These are phyloP conservation scores for Ananas comosus DNA, from an alignment of 176 grass and related monocot genomes.

Conservation along the genomic window DNA sequence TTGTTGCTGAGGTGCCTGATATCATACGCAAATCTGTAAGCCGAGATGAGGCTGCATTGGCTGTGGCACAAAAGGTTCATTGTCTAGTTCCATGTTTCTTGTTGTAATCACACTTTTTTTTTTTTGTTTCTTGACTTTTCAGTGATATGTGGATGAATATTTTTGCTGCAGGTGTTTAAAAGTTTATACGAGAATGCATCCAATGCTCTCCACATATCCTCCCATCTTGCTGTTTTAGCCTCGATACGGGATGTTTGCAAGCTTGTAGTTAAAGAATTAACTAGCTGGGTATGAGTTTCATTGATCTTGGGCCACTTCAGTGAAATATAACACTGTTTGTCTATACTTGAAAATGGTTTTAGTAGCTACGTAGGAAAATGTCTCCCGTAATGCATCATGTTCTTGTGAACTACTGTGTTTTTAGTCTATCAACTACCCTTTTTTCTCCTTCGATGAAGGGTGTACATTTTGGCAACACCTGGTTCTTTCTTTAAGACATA, in stretches of 20 bases:
- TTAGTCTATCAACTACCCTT: too few species aligned
- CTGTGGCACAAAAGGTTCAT: conserved; percentile 70
- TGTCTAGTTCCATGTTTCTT: conserved; percentile 20
- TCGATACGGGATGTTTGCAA: conserved; percentile 79
- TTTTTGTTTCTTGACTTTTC: conserved; percentile 2
- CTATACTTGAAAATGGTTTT: neutral
- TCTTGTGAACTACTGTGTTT: too few species aligned
- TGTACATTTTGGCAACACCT: too few species aligned
- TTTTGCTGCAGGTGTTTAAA: conserved; percentile 62
- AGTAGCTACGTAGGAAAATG: neutral
- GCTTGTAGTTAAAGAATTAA: conserved; percentile 77
- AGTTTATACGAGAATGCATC: conserved; percentile 75
- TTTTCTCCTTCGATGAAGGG: too few species aligned
- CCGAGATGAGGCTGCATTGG: conserved; percentile 78
- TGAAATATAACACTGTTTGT: neutral
- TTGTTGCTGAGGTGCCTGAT: conserved; percentile 79
- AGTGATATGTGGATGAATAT: neutral
- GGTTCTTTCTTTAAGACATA: conserved; percentile 1
- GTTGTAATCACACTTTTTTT: conserved; percentile 9
- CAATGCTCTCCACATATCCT: conserved; percentile 46
- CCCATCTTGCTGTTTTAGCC: conserved; percentile 62
- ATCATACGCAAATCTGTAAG: conserved; percentile 78
- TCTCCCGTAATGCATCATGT: too few species aligned
- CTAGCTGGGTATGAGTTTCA: conserved; percentile 62
- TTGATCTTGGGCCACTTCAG: too few species aligned